phyloP scores from a whole-genome alignment of 345 rosid genomes.

The Euphorbia tirucalli region DNA sequence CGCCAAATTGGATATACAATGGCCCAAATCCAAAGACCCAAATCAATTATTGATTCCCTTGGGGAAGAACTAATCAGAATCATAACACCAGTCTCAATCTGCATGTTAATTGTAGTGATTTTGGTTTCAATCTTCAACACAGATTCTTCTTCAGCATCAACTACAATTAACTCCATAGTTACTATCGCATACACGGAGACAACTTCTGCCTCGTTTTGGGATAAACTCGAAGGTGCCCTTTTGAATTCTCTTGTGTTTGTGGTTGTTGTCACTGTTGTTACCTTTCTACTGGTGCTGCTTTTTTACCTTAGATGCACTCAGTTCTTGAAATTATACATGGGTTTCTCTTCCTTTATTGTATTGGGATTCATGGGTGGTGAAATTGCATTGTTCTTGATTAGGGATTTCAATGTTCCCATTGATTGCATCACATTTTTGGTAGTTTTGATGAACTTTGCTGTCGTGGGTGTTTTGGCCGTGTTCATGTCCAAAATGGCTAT shows the following conservation, averaged over 20 bases:
- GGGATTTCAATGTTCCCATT: constrained; percentile 52
- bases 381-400: constrained; percentile 49
- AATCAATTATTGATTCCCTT: constrained; percentile 48
- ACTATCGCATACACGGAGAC: constrained; percentile 75
- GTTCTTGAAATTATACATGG: constrained; percentile 76
- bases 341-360: constrained; percentile 79
- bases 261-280: constrained; percentile 63
- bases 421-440: constrained; percentile 63
- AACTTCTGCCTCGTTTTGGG: constrained; percentile 77
- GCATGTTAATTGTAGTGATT: constrained; percentile 82
- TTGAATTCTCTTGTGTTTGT: constrained; percentile 80
- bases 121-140: constrained; percentile 65
- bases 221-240: constrained; percentile 74
- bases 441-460: constrained; percentile 68
- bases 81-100: constrained; percentile 77
- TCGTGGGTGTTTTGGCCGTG: constrained; percentile 82
- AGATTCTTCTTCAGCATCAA: constrained; percentile 45
- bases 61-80: constrained; percentile 90
- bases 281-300: constrained; percentile 78
- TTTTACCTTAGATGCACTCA: constrained; percentile 77
- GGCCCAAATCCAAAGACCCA: constrained; percentile 64
- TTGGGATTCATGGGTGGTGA: constrained; percentile 82
- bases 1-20: constrained; percentile 31
- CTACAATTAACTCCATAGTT: constrained; percentile 53
- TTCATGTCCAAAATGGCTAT: constrained; percentile 87